Base-by-base conservation (phyloP, 148 eudicot genomes). In the Dysphania ambrosioides region DNA sequence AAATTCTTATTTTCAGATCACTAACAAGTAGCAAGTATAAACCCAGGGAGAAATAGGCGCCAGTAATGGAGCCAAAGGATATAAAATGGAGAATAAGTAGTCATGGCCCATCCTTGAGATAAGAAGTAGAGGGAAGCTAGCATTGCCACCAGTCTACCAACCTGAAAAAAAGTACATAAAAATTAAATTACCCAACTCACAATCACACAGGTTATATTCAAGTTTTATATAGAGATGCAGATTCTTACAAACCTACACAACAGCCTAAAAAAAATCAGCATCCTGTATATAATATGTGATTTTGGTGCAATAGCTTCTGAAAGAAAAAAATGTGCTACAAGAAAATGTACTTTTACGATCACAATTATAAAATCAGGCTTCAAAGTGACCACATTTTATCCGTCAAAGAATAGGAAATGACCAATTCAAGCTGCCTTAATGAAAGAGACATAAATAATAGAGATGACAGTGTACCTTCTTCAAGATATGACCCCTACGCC, bases 61-160 rank as follows among this genome's bases (percentile, higher is more conserved):
- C 19, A 19, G n/a, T n/a, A n/a, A 58, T 68, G 63, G 30, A 42
- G 21, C 40, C n/a, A 40, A 70, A 95, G 98, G 98, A 95, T 95
- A 95, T 95, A 78, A 36, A 95, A 84, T 41, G 98, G 97, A 49
- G 92, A 90, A 84, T 82, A 70, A 69, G 98, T 80, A 59, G 91
- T 91, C 79, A 73, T 90, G 78, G 98, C 90, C 98, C 98, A 95
- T 78, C 98, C 98, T 83, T 87, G 89, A 74, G 98, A 91, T 72
- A 94, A 78, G 75, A 94, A 85, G 85, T 91, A 94, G 74, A 91
- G 86, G 11, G 98, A 83, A 73, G 88, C 88, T 74, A 91, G 57
- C 96, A 95, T 92, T 41, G 96, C 96, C 72, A 88, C 30, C 68
- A 95, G 90, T 57, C 98, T 97, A 67, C 96, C 97, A 57, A 90